Evolutionary conservation across 768 basidiomycete species (phyloP), one percentile per base, ranked within the genome.

Genomic region (Collybiopsis luxurians): DNA sequence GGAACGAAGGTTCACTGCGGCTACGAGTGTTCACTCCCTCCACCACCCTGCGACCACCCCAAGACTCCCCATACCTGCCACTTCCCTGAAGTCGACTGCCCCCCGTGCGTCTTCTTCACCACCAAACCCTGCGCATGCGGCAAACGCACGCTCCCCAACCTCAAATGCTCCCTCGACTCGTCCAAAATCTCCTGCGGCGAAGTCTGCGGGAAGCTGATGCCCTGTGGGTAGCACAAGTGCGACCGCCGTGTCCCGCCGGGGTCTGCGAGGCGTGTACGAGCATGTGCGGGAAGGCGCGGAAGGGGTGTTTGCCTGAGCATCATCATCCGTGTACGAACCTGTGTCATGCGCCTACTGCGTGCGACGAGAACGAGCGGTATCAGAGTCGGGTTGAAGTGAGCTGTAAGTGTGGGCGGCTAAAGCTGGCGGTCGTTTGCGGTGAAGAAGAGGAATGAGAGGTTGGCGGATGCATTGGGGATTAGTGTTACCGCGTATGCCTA

Each of bases 381-480:
- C 79, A 79, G 24, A 70, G 85, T 0, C 67, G 83, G 10, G 76
- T 94, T 53, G 83, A 77, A 2, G 75, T 95, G 39, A 76, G 80
- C 0, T 98, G 96, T 66, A 75, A 89, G 0, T 98, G 96, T 66
- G 92, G 92, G 0, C 81, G 94, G 51, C 80, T 95, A 45, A 83
- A 83, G 23, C 90, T 92, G 61, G 74, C 82, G 0, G 78, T 88
- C 0, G 75, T 79, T 0, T 98, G 97, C 68, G 36, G 76, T 93
- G 49, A 90, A 87, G 43, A 90, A 95, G 67, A 82, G 97, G 11
- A 98, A 97, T 63, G 91, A 87, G 0, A 75, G 84, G 34, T 72
- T 99, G 7, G 97, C 97, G 1, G 93, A 95, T 38, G 97, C 97
- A 1, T 72, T 99, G 4, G 95, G 95, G 0, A 96, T 98, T 64